Evolutionary conservation across 129 eudicot species (phyloP), one percentile per base, ranked within the genome.

Genomic region (Helianthus tuberosus): DNA sequence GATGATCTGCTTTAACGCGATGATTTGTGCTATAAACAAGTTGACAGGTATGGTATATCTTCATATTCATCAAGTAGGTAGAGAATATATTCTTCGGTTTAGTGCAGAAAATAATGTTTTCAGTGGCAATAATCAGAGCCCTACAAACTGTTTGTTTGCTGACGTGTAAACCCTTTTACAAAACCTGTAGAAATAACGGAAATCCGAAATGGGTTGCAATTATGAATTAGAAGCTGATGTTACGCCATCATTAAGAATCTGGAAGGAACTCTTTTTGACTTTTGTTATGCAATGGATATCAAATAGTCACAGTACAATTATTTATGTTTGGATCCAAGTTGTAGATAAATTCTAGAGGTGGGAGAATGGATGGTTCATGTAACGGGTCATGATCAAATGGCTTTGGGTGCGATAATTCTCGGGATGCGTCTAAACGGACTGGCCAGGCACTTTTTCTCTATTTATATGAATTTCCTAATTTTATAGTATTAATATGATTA

Each of bases 21-120:
- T 82, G 71, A 63, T 78, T 81, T 80, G 81, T 83, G 80, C 78
- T 80, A 66, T 64, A 52, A 80, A 72, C 88, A 81, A 86, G 77
- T 69, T 77, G 87, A 83, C 85, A 71, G 69, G 36, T 77, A 32
- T 62, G 72, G 72, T 64, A 69, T 80, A 69, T 51, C 68, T 74
- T 50, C 73, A 12, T 43, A n/a, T 58, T 32, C 52, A 53, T 64
- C 64, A 2, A 15, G 32, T 25, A 23, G 52, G 68, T 71, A 53
- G 78, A 54, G 82, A 14, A 79, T 72, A 72, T 72, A 64, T 79
- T 79, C 82, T 79, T 72, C 35, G 23, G 63, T 79, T 71, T 43
- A 72, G 78, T 64, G 77, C 53, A 50, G 8, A 58, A 6, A 58
- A 74, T 20, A 77, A 35, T 59, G 15, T 48, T 35, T 69, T 38